Evolutionary conservation across 805 yeast genomes (phyloP), one percentile per base, ranked within the genome.

Genomic region (Lachancea mirantina): DNA sequence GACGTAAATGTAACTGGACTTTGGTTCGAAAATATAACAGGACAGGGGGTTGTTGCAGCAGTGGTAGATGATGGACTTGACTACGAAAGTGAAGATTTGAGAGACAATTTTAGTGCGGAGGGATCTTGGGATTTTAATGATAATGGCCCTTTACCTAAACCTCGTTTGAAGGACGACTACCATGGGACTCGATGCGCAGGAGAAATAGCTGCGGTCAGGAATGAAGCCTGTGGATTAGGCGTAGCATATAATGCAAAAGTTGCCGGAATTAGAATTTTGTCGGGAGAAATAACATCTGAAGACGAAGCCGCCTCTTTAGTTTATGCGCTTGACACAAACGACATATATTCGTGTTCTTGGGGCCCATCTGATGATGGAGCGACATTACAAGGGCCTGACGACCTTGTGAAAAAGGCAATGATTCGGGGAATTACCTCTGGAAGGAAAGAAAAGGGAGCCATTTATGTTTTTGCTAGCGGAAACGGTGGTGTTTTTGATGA

Each of bases 141-240:
- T 47, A 78, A 83, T 47, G 68, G 68, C 0, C 68, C 74, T 14
- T 62, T 77, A 28, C 98, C 98, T 2, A 75, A 72, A 46, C 98
- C 98, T 8, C 65, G 78, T 35, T 66, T 89, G 18, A 57, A 47
- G 6, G 94, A 83, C 55, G 98, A 92, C 55, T 77, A 78, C 46
- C 98, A 92, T 56, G 98, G 98, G 5, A 92, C 98, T 0, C 66
- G 98, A 43, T 92, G 98, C 64, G 97, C 98, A 2, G 97, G 96
- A 23, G 98, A 92, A 58, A 82, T 92, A 36, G 96, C 96, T 0
- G 92, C 79, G 3, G 87, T 75, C 32, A 64, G 65, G 33, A 89
- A 92, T 55, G 81, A 75, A 19, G 78, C 68, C 14, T 92, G 98
- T 61, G 98, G 98, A n/a, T 70, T 92, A 5, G 98, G 98, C 28